These are phyloP conservation scores for Brassica hybrid DNA, from an alignment of 441 rosid genomes.

Conservation along the genomic window DNA sequence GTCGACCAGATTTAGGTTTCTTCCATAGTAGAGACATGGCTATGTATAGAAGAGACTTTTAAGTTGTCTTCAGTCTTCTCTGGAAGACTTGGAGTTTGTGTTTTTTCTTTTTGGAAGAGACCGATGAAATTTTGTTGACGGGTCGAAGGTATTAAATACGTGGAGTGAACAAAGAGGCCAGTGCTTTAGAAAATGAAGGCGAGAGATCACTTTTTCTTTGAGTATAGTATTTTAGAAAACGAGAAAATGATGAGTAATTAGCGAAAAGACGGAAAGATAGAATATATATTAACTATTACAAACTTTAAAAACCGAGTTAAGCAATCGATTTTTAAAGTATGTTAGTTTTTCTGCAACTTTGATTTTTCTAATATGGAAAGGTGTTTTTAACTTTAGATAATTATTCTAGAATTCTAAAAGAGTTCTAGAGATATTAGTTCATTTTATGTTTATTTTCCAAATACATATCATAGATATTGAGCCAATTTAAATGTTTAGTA, in stretches of 20 bases:
- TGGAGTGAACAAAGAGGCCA: conserved; percentile 6
- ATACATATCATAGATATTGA: too few relatives aligned
- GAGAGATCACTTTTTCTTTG: conserved; percentile 14
- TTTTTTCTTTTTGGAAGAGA: conserved; percentile 4
- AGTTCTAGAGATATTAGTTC: background rate
- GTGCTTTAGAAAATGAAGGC: conserved; percentile 34
- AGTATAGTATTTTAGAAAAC: conserved; percentile 21
- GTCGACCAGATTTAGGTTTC: conserved; percentile 47
- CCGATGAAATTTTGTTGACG: conserved; percentile 25
- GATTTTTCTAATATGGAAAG: background rate
- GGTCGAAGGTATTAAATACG: conserved; percentile 30
- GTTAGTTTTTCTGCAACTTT: conserved; percentile 1
- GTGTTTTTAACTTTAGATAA: background rate
- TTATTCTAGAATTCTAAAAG: background rate
- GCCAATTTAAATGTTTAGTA: too few relatives aligned
- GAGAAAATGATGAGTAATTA: conserved; percentile 39
- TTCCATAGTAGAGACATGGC: conserved; percentile 77
- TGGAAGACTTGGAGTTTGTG: background rate
- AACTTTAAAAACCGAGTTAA: conserved; percentile 20
- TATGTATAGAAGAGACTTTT: background rate
- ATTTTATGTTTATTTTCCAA: too few relatives aligned
- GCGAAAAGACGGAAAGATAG: conserved; percentile 26
- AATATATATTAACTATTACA: background rate
- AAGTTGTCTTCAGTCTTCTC: conserved; percentile 8
- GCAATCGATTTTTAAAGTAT: background rate